Evolutionary conservation across 116 monocot genomes (phyloP).

Genomic region (Zostera marina): DNA sequence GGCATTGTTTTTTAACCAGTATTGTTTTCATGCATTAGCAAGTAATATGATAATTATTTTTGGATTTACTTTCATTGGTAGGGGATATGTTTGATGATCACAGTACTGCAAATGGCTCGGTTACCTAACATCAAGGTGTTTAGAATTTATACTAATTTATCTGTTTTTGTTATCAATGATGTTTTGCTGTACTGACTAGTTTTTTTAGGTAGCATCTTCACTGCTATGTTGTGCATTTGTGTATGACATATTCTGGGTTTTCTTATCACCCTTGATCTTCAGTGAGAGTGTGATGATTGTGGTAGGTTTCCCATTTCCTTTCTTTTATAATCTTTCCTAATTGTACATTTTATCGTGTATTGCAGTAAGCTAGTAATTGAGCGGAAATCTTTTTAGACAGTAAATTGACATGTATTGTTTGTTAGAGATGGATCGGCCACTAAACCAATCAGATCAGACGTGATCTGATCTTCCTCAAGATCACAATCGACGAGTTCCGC

Average conservation of each 20-base stretch:
- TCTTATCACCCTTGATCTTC: conserved; percentile 91
- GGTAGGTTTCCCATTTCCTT: conserved; percentile 24
- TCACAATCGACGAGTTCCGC: too few species aligned
- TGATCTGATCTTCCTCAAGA: too few species aligned
- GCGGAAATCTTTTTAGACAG: too few species aligned
- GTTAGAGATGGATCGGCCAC: too few species aligned
- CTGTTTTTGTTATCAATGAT: neutral
- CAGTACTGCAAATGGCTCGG: conserved; percentile 80
- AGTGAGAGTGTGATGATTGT: conserved; percentile 94
- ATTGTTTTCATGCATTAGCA: too few species aligned
- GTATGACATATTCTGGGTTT: conserved; percentile 96
- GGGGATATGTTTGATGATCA: conserved; percentile 97
- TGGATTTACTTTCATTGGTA: conserved; percentile 12
- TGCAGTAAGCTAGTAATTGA: too few species aligned
- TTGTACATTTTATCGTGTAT: too few species aligned
- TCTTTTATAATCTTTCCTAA: neutral
- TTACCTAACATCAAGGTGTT: conserved; percentile 86
- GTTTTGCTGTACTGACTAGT: neutral
- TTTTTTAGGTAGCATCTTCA: conserved; percentile 66
- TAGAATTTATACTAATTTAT: neutral
- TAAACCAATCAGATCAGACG: too few species aligned
- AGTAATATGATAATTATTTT: neutral
- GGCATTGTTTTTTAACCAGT: too few species aligned
- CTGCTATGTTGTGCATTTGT: conserved; percentile 83
- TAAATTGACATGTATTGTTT: too few species aligned